These are phyloP conservation scores for Poa pratensis DNA, from an alignment of 176 grass and related monocot genomes.

Conservation along the genomic window DNA sequence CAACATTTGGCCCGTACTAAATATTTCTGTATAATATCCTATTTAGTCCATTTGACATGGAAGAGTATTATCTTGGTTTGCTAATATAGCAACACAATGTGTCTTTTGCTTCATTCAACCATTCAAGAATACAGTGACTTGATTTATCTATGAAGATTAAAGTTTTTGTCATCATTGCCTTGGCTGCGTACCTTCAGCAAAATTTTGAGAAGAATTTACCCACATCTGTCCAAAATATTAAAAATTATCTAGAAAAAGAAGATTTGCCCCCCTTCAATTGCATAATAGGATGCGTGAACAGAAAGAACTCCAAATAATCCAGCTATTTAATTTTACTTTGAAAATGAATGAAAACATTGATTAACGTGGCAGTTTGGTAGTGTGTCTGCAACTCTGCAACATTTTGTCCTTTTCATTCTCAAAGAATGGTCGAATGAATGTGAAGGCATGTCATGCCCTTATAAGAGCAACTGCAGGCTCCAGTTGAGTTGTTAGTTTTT, in stretches of 20 bases:
- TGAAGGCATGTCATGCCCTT: background rate
- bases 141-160: background rate
- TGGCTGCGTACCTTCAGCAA: background rate
- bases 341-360: background rate
- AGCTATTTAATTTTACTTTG: background rate
- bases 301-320: background rate
- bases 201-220: background rate
- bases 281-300: background rate
- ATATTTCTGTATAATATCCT: conserved; percentile 17
- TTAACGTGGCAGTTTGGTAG: background rate
- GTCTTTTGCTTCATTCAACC: background rate
- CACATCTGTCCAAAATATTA: background rate
- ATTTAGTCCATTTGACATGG: conserved; percentile 1
- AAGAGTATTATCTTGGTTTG: background rate
- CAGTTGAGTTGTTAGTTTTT: background rate
- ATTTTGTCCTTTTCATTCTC: background rate
- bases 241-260: background rate
- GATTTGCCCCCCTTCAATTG: background rate
- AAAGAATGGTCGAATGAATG: background rate
- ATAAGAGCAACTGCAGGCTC: background rate
- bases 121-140: background rate
- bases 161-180: background rate
- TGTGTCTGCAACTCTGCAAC: background rate
- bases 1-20: background rate
- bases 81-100: background rate